Conservation (phyloP, 1,139 yeast genomes). For the Meyerozyma elateridarum region DNA sequence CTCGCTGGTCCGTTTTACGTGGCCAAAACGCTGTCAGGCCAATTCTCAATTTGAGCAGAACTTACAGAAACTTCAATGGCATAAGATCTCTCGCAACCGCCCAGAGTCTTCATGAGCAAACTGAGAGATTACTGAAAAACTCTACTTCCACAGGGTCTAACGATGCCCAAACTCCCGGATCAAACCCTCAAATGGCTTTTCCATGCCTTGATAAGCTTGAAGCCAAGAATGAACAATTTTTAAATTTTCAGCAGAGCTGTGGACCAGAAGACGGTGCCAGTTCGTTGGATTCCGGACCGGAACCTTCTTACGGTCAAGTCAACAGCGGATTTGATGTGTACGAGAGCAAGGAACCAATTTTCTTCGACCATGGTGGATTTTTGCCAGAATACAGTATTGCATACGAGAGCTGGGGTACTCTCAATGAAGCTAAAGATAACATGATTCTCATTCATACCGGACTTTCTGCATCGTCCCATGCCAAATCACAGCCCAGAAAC, state of each 20-base stretch:
- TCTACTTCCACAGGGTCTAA: too few species aligned
- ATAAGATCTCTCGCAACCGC: too few species aligned
- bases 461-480: conserved; percentile 89
- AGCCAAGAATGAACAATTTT: conserved; percentile 42
- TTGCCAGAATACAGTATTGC: conserved; percentile 76
- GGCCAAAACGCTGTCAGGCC: too few species aligned
- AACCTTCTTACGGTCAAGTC: conserved; percentile 74
- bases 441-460: conserved; percentile 86
- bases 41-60: too few species aligned
- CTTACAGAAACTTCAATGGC: too few species aligned
- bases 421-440: conserved; percentile 51
- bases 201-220: conserved; percentile 85
- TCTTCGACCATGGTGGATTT: conserved; percentile 77
- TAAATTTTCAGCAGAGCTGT: conserved; percentile 23
- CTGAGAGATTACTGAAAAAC: too few species aligned
- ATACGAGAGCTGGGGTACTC: conserved; percentile 85
- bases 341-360: conserved; percentile 53
- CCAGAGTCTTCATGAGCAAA: too few species aligned
- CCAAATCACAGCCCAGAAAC: conserved; percentile 75
- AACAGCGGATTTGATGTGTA: conserved; percentile 64
- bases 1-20: too few species aligned
- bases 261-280: conserved; percentile 18
- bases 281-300: conserved; percentile 70
- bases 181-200: conserved; percentile 67
- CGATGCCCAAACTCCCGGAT: too few species aligned